Evolutionary conservation across 345 rosid genomes (phyloP).

Genomic region (Eutrema yunnanense): DNA sequence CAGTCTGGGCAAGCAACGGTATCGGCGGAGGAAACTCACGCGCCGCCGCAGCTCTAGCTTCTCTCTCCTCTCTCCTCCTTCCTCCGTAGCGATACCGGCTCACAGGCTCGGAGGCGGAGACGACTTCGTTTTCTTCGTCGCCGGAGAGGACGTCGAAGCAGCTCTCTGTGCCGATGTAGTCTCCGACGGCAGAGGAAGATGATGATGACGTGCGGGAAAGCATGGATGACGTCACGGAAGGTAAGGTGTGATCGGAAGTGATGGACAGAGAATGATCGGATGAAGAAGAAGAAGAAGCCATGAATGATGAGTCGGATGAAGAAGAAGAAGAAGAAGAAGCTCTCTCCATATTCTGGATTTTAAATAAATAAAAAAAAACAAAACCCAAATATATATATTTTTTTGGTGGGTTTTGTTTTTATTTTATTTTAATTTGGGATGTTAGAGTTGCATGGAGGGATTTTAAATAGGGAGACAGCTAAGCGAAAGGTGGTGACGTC

Average conservation of each 20-base stretch:
- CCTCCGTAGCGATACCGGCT: slow-evolving; percentile 23
- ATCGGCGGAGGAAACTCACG: slow-evolving; percentile 73
- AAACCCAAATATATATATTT: slow-evolving; percentile 3
- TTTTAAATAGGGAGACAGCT: slow-evolving; percentile 33
- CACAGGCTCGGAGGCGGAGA: neutral
- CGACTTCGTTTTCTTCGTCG: slow-evolving; percentile 12
- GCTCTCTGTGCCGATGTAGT: slow-evolving; percentile 79
- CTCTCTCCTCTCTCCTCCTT: slow-evolving; percentile 29
- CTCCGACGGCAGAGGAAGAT: slow-evolving; percentile 40
- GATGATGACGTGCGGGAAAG: slow-evolving; percentile 29
- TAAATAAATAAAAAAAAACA: slow-evolving; percentile 10
- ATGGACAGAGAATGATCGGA: slow-evolving; percentile 16
- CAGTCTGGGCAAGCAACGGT: slow-evolving; percentile 51
- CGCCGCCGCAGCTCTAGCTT: slow-evolving; percentile 34
- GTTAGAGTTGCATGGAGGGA: slow-evolving; percentile 30
- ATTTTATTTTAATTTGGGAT: neutral
- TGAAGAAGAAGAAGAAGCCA: slow-evolving; percentile 15
- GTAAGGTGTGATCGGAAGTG: slow-evolving; percentile 16
- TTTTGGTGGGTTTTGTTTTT: slow-evolving; percentile 22
- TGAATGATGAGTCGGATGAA: slow-evolving; percentile 10
- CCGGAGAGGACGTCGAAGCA: slow-evolving; percentile 47
- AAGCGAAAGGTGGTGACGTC: slow-evolving; percentile 23
- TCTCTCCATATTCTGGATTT: slow-evolving; percentile 15
- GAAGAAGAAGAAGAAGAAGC: neutral
- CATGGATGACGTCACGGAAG: slow-evolving; percentile 22